Evolutionary conservation across 2,329 filamentous ascomycete genomes (phyloP), one percentile per base, ranked within the genome.

Genomic region (Penicillium sp.): DNA sequence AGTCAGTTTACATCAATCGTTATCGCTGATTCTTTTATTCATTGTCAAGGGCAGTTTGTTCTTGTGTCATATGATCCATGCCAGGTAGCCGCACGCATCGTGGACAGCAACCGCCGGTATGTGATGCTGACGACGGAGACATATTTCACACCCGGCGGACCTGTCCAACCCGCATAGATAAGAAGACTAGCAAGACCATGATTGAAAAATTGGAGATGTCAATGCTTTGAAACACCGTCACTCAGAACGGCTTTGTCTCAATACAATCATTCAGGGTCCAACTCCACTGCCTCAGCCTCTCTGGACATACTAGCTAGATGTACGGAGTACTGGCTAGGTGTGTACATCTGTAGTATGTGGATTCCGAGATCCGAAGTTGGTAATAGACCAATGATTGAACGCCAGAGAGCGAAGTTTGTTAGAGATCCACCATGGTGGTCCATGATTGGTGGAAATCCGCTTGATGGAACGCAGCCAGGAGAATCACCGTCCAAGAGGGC

Each of bases 211-310:
- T 22, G 19, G 19, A 14, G 35, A 14, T 33, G 46, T 52, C 61
- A 52, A 61, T 61, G 56, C 58, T 57, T 60, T 62, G 53, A 66
- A 51, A 66, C 62, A 62, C 51, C 57, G 57, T 61, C 42, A 53
- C 57, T 58, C 51, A 57, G 49, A 58, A 58, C 61, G 42, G 58
- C 28, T 40, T 25, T 43, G 30, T 38, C n/a, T 6, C 5, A n/a
- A 28, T 22, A 13, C 4, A n/a, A n/a, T 35, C 19, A 22, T 52
- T 11, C 11, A 28, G 25, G 48, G 28, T 22, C 48, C n/a, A 35
- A 22, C 28, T 13, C 14, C 28, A 51, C n/a, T 33, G 30, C 28
- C 35, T 51, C n/a, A 22, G 48, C 48, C 48, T 51, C 28, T 28
- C 19, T 13, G n/a, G 19, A 22, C 19, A 22, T 22, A 13, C 16